These are phyloP conservation scores for Aspergillus bombycis DNA, from an alignment of 2,329 filamentous ascomycete genomes.

Conservation along the genomic window DNA sequence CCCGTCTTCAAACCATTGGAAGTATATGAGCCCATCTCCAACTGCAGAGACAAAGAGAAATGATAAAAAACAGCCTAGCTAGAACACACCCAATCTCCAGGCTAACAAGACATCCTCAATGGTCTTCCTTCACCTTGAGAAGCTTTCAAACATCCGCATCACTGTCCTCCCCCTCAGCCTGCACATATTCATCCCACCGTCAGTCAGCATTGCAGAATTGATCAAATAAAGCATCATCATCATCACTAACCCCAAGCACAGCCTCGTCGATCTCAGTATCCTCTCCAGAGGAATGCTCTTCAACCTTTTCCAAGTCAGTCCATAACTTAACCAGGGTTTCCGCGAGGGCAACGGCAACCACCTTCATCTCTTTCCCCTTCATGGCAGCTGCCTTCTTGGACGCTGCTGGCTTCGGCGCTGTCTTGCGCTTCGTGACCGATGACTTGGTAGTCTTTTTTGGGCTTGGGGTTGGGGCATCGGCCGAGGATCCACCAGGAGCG, in stretches of 20 bases:
- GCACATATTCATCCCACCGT: not conserved
- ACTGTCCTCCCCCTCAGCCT: not conserved
- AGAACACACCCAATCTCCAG: not conserved
- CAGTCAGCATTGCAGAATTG: not conserved
- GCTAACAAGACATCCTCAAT: not conserved
- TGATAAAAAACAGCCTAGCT: not conserved
- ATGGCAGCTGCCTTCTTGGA: not conserved
- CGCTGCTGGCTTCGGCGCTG: not conserved
- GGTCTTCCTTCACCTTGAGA: not conserved
- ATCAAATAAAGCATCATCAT: not conserved
- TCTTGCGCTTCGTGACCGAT: slow-evolving; percentile 19
- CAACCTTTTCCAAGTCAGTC: not conserved
- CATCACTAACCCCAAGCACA: slow-evolving; percentile 4
- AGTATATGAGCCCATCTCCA: not conserved
- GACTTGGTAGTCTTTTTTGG: not conserved
- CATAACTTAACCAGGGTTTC: slow-evolving; percentile 12
- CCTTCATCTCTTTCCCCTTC: not conserved
- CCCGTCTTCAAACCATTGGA: not conserved
- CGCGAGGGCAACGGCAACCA: slow-evolving; percentile 11
- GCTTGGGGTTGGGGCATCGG: slow-evolving; percentile 38
- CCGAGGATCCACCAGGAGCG: slow-evolving; percentile 31
- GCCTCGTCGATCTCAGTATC: slow-evolving; percentile 5
- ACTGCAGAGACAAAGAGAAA: not conserved
- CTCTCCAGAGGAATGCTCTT: not conserved
- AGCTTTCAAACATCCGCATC: not conserved